These are phyloP conservation scores for Tylopilus intermedius DNA, from an alignment of 768 basidiomycete species.

Conservation along the genomic window DNA sequence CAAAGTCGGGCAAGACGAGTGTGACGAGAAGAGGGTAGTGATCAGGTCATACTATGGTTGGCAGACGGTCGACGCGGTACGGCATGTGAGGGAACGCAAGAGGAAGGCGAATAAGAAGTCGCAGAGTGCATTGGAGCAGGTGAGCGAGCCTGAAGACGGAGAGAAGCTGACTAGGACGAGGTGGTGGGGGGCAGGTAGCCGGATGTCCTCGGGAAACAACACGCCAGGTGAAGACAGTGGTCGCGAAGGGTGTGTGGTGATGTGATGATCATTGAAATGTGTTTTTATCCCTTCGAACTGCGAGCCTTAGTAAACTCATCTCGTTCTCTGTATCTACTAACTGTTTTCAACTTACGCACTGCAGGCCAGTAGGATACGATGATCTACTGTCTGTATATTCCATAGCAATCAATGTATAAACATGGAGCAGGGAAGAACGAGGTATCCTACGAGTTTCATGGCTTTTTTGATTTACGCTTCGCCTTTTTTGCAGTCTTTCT, in stretches of 20 bases:
- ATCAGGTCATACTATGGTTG: slow-evolving; percentile 83
- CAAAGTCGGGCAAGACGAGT: slow-evolving; percentile 74
- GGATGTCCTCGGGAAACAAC: slow-evolving; percentile 44
- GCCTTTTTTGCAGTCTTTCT: slow-evolving; percentile 32
- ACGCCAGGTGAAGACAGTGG: slow-evolving; percentile 46
- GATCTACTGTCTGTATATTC: slow-evolving; percentile 15
- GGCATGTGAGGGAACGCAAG: slow-evolving; percentile 58
- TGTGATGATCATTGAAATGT: slow-evolving; percentile 40
- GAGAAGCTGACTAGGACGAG: slow-evolving; percentile 21
- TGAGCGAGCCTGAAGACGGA: slow-evolving; percentile 28
- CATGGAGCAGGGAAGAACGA: neutral
- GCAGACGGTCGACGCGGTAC: slow-evolving; percentile 80
- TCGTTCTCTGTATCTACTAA: slow-evolving; percentile 10
- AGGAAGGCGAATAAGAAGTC: slow-evolving; percentile 47
- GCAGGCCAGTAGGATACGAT: slow-evolving; percentile 9
- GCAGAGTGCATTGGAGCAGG: slow-evolving; percentile 32
- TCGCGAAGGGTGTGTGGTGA: slow-evolving; percentile 63
- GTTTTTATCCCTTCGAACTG: slow-evolving; percentile 22
- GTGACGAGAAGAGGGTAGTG: slow-evolving; percentile 68
- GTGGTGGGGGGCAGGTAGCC: slow-evolving; percentile 44
- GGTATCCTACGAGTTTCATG: slow-evolving; percentile 12
- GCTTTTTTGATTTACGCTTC: slow-evolving; percentile 32
- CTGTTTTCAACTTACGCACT: slow-evolving; percentile 14
- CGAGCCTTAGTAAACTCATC: slow-evolving; percentile 25
- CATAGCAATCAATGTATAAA: slow-evolving; percentile 15